Evolutionary conservation across 2,329 filamentous ascomycete species (phyloP).

Genomic region (Aureobasidium sp.): DNA sequence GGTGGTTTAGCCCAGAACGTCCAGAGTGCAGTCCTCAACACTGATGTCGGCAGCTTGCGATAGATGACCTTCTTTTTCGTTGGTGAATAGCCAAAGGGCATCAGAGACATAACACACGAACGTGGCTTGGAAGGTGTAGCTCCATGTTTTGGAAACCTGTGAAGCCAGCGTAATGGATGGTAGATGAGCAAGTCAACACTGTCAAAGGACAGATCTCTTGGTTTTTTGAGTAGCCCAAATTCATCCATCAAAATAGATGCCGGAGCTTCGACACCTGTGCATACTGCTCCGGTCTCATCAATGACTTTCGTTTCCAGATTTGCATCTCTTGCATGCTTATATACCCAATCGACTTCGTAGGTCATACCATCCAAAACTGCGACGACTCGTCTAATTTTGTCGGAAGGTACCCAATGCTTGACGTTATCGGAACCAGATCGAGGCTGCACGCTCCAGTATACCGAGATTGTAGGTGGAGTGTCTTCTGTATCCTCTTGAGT

Average conservation of each 20-base stretch:
- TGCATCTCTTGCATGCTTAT: conserved; percentile 14
- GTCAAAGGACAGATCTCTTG: conserved; percentile 14
- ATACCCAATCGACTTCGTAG: conserved; percentile 14
- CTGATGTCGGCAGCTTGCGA: conserved; percentile 11
- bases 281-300: conserved; percentile 6
- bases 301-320: conserved; percentile 13
- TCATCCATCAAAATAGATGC: conserved; percentile 11
- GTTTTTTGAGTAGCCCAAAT: conserved; percentile 14
- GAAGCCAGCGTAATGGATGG: conserved; percentile 13
- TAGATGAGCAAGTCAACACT: conserved; percentile 13
- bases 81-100: not conserved
- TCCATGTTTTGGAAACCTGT: not conserved
- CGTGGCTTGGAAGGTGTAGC: not conserved
- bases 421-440: conserved; percentile 13
- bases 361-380: conserved; percentile 10
- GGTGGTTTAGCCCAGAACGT: conserved; percentile 15
- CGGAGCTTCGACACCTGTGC: not conserved
- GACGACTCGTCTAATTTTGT: conserved; percentile 14
- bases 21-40: conserved; percentile 14
- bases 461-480: conserved; percentile 2
- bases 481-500: not conserved
- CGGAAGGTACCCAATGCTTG: conserved; percentile 14
- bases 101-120: not conserved
- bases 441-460: conserved; percentile 15
- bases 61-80: conserved; percentile 12